These are phyloP conservation scores for Cudoniella acicularis DNA, from an alignment of 495 filamentous ascomycete species.

Conservation along the genomic window DNA sequence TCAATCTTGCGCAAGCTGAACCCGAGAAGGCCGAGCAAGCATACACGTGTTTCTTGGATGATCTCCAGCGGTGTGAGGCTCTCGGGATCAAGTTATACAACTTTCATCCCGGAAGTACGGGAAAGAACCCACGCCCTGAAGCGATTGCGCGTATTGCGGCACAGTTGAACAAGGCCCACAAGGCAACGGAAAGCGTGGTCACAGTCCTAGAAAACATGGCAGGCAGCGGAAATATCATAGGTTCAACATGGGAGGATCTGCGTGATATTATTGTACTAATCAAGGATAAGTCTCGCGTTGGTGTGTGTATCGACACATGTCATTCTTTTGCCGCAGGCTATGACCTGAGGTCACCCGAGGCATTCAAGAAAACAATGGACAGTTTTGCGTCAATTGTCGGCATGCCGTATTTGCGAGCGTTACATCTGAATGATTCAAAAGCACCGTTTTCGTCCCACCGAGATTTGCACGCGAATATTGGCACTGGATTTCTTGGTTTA, in stretches of 20 bases:
- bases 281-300: constrained; percentile 79
- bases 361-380: constrained; percentile 67
- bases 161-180: constrained; percentile 76
- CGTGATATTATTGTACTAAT: constrained; percentile 75
- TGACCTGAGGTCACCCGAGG: constrained; percentile 71
- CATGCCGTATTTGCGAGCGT: constrained; percentile 69
- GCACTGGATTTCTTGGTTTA: constrained; percentile 85
- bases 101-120: constrained; percentile 88
- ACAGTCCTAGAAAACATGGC: constrained; percentile 96
- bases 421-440: constrained; percentile 94
- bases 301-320: constrained; percentile 95
- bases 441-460: constrained; percentile 72
- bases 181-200: constrained; percentile 66
- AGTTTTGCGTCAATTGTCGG: constrained; percentile 82
- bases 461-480: constrained; percentile 92
- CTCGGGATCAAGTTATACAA: constrained; percentile 91
- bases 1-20: constrained; percentile 88
- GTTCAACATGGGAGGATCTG: constrained; percentile 78
- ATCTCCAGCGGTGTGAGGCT: constrained; percentile 81
- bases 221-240: constrained; percentile 82
- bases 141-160: constrained; percentile 76
- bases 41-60: constrained; percentile 82
- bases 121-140: constrained; percentile 56
- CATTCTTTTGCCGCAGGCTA: constrained; percentile 93
- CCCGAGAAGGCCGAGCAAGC: constrained; percentile 77